phyloP scores from a whole-genome alignment of 2,329 filamentous ascomycete genomes.

The Dactylella cylindrospora region DNA sequence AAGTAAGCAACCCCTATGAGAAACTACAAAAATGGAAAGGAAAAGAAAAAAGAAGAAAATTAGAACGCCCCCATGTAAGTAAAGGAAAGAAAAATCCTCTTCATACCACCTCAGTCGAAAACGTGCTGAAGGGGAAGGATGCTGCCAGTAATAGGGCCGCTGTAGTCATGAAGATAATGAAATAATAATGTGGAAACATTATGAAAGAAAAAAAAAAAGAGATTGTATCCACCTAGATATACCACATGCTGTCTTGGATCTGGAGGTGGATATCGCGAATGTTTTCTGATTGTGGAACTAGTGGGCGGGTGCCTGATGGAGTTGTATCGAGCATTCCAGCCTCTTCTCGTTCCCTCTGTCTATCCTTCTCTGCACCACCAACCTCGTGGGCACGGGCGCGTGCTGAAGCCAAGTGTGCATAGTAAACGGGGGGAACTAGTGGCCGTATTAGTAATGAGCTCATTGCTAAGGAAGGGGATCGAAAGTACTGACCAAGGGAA shows the following conservation, averaged over 20 bases:
- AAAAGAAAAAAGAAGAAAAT: too few species aligned
- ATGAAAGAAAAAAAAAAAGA: neutral
- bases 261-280: constrained; percentile 21
- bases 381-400: constrained; percentile 74
- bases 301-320: constrained; percentile 18
- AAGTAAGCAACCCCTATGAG: too few species aligned
- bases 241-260: constrained; percentile 33
- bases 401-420: constrained; percentile 83
- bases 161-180: too few species aligned
- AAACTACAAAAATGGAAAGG: too few species aligned
- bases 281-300: constrained; percentile 2
- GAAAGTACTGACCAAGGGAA: constrained; percentile 61
- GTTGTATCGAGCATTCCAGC: constrained; percentile 14
- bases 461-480: neutral
- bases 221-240: constrained; percentile 17
- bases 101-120: too few species aligned
- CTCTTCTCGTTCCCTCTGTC: constrained; percentile 1
- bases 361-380: constrained; percentile 50
- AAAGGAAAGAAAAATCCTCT: too few species aligned
- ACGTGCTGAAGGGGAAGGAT: too few species aligned
- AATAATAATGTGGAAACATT: too few species aligned
- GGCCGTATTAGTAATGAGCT: constrained; percentile 18
- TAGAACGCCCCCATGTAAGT: too few species aligned
- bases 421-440: constrained; percentile 79
- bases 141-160: too few species aligned